These are phyloP conservation scores for Boletus sp. DNA, from an alignment of 768 basidiomycete species.

Conservation along the genomic window DNA sequence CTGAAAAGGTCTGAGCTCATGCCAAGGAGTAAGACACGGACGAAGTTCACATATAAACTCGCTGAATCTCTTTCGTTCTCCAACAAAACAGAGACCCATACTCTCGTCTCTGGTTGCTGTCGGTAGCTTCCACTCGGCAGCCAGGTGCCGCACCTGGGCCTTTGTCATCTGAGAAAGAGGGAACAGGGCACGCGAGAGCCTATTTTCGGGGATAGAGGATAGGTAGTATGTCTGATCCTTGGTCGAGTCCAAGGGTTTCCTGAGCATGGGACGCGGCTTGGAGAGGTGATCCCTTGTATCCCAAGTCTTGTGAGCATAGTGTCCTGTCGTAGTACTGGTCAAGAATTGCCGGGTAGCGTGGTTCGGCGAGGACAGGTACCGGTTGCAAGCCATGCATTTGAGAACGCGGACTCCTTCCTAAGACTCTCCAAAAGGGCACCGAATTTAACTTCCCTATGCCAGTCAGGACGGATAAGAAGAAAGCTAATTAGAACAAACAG, in stretches of 20 bases:
- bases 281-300: conserved; percentile 8
- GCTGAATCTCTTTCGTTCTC: conserved; percentile 68
- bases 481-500: no score
- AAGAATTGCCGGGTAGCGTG: not conserved
- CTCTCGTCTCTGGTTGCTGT: conserved; percentile 79
- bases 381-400: conserved; percentile 74
- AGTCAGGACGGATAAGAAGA: not conserved
- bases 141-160: conserved; percentile 67
- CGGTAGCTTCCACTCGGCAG: conserved; percentile 55
- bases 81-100: conserved; percentile 95
- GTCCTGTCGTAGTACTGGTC: conserved; percentile 45
- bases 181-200: conserved; percentile 70
- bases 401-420: conserved; percentile 28
- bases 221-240: conserved; percentile 97
- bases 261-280: conserved; percentile 45
- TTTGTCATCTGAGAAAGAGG: conserved; percentile 72
- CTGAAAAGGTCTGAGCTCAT: conserved; percentile 36
- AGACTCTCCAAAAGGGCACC: conserved; percentile 73
- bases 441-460: conserved; percentile 81
- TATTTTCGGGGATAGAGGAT: conserved; percentile 65
- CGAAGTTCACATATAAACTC: conserved; percentile 62
- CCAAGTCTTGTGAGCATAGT: conserved; percentile 79
- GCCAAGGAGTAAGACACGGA: not conserved
- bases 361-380: conserved; percentile 40
- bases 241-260: conserved; percentile 49